Evolutionary conservation across 2,329 filamentous ascomycete genomes (phyloP), one percentile per base, ranked within the genome.

Genomic region (Talaromyces sp.): DNA sequence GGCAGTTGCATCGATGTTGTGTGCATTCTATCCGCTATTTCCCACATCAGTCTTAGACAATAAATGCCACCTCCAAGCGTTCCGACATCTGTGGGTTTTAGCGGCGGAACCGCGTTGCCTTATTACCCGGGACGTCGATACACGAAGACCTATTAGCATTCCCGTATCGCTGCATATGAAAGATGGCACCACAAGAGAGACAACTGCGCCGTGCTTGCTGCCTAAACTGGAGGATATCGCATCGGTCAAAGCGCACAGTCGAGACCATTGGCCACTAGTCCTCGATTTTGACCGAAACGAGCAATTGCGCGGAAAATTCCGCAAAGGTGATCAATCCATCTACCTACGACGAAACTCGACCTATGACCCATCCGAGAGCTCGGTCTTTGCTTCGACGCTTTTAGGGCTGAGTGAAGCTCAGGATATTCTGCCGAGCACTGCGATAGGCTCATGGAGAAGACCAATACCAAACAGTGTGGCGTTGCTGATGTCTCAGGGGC

Each of bases 41-140:
- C 95, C 95, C 0, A 90, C 87, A 10, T 90, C 87, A 35, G 91
- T 98, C 1, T 90, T 96, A 72, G 95, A 99, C 79, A 98, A 98
- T 74, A 90, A 91, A 69, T 93, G 92, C 11, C 95, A 99, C 72
- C 84, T 99, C 6, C 95, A 99, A 80, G 95, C 96, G 3, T 95
- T 99, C 80, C 88, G 96, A 5, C 94, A 99, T 78, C 91, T 99
- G 73, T 99, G 95, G 95, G 94, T 97, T 11, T 84, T 99, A 3
- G 95, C 95, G 1, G 90, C 91, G 0, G 95, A 99, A 72, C 87
- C 92, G 10, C 87, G 96, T 60, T 98, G 94, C 74, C 85, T 99
- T 0, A 87, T 99, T 0, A 87, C 92, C 19, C 91, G 94, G 67
- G 95, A 99, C 70, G 86, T 95, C 3, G 89, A 95, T 66, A 96